A percentile compares a stretch with the other conserved stretches of the same genome.
Evolutionary conservation across 441 rosid species (phyloP).

Genomic region (Gossypium gossypioides): DNA sequence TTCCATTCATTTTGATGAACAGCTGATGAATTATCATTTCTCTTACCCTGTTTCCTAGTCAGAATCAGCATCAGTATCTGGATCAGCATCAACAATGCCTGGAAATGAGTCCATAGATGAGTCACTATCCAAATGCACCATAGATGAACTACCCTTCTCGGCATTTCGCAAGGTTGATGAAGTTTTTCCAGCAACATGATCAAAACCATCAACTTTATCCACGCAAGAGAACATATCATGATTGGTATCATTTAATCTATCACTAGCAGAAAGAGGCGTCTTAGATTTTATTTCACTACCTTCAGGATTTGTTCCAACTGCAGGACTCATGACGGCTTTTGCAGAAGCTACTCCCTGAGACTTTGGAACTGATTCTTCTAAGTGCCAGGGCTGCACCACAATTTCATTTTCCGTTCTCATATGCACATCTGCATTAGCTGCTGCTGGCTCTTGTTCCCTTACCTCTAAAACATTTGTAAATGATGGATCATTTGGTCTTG

Average conservation of each 20-base stretch:
- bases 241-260: background rate
- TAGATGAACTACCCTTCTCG: slow-evolving; percentile 8
- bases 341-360: slow-evolving; percentile 23
- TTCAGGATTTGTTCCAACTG: background rate
- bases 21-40: background rate
- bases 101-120: slow-evolving; percentile 29
- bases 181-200: slow-evolving; percentile 1
- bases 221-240: slow-evolving; percentile 9
- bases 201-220: slow-evolving; percentile 7
- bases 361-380: slow-evolving; percentile 22
- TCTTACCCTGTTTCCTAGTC: slow-evolving; percentile 5
- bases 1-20: background rate
- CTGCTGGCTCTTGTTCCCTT: slow-evolving; percentile 7
- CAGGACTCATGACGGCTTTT: slow-evolving; percentile 14
- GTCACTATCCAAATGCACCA: slow-evolving; percentile 19
- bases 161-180: slow-evolving; percentile 2
- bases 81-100: slow-evolving; percentile 31
- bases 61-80: slow-evolving; percentile 33
- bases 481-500: slow-evolving; percentile 6
- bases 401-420: slow-evolving; percentile 20
- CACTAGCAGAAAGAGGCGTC: background rate
- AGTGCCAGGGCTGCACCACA: slow-evolving; percentile 19
- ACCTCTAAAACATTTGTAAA: slow-evolving; percentile 12
- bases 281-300: slow-evolving; percentile 3
- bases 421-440: slow-evolving; percentile 9